Percentiles rank a stretch among this genome's conserved stretches.
phyloP scores from a whole-genome alignment of 2,329 filamentous ascomycete species.

The Aplosporella prunicola region DNA sequence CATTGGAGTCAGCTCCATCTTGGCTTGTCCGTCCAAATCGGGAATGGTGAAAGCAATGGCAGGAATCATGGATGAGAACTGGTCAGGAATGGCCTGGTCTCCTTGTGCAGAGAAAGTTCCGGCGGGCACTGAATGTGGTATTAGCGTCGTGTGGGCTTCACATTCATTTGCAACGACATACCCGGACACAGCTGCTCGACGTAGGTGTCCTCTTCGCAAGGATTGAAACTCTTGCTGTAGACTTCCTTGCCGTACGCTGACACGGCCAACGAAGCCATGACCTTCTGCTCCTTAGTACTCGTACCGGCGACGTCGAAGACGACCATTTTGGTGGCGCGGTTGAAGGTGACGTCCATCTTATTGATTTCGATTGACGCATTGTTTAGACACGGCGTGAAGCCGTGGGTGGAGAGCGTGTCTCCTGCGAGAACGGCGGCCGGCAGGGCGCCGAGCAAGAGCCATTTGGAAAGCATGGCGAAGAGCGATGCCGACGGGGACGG shows the following conservation, averaged over 20 bases:
- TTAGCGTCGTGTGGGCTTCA: conserved; percentile 13
- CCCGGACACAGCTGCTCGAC: conserved; percentile 72
- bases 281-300: conserved; percentile 65
- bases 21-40: conserved; percentile 80
- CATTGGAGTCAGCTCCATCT: conserved; percentile 59
- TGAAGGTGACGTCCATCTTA: conserved; percentile 67
- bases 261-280: conserved; percentile 66
- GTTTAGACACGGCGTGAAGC: conserved; percentile 64
- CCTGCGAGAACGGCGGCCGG: conserved; percentile 48
- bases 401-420: conserved; percentile 69
- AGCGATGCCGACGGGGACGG: neutral
- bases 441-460: conserved; percentile 25
- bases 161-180: conserved; percentile 33
- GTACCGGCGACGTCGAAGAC: conserved; percentile 74
- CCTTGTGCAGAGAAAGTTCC: conserved; percentile 67
- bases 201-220: conserved; percentile 59
- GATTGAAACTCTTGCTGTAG: conserved; percentile 73
- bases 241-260: conserved; percentile 76
- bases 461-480: conserved; percentile 29
- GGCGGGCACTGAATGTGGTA: conserved; percentile 52
- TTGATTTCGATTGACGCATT: conserved; percentile 57
- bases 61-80: conserved; percentile 69
- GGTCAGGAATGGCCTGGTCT: conserved; percentile 57
- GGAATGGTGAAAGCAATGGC: conserved; percentile 83
- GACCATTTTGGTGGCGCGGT: conserved; percentile 62